Evolutionary conservation across 768 basidiomycete species (phyloP).

Genomic region (Pleurotus citrinopileatus): DNA sequence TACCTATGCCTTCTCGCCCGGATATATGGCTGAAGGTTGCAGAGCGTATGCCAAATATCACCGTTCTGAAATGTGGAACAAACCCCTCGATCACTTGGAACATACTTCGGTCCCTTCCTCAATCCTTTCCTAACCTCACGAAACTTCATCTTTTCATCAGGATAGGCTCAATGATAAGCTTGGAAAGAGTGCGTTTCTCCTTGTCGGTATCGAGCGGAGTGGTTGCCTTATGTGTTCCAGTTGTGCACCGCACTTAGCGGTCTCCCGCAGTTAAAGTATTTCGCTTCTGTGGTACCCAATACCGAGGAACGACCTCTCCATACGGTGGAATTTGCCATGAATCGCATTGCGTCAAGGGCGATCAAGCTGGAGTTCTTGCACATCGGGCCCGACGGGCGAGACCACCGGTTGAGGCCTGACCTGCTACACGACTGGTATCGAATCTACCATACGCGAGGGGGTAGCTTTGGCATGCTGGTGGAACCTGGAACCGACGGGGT

Average conservation of each 20-base stretch:
- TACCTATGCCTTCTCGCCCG: not conserved
- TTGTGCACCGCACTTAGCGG: not conserved
- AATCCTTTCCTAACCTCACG: not conserved
- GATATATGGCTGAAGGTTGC: not conserved
- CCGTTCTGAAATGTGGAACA: conserved; percentile 4
- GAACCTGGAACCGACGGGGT: not conserved
- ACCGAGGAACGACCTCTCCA: conserved; percentile 3
- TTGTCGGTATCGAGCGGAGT: not conserved
- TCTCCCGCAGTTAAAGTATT: not conserved
- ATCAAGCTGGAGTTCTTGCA: not conserved
- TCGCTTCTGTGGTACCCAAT: conserved; percentile 8
- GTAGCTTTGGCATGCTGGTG: not conserved
- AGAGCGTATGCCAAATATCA: not conserved
- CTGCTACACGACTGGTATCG: not conserved
- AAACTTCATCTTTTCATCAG: not conserved
- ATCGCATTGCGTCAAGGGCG: not conserved
- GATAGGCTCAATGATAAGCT: not conserved
- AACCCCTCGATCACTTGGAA: not conserved
- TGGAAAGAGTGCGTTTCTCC: not conserved
- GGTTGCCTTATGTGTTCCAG: not conserved
- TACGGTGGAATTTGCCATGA: not conserved
- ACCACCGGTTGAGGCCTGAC: not conserved
- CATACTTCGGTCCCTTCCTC: not conserved
- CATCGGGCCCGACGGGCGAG: conserved; percentile 7
- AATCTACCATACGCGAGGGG: not conserved